These are phyloP conservation scores for Hylodesmum podocarpum DNA, from an alignment of 306 rosid species.

Conservation along the genomic window DNA sequence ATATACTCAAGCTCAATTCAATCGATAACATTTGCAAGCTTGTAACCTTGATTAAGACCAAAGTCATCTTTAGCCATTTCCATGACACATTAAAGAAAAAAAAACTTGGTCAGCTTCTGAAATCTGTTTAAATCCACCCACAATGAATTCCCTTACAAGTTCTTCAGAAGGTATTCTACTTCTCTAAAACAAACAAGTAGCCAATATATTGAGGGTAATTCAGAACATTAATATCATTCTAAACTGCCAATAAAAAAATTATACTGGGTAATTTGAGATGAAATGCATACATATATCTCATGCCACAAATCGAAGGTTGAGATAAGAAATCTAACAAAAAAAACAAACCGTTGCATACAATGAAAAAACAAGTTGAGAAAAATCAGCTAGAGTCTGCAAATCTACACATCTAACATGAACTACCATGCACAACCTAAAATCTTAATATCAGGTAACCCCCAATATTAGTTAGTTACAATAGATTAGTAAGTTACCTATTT, in stretches of 20 bases:
- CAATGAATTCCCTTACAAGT: neutral
- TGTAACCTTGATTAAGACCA: neutral
- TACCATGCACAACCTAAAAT: neutral
- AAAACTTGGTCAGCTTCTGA: neutral
- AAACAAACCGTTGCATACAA: neutral
- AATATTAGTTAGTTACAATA: no score
- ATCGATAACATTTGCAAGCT: neutral
- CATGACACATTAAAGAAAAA: neutral
- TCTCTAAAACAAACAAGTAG: neutral
- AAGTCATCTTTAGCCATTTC: neutral
- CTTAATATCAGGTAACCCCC: no score
- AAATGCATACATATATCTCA: neutral
- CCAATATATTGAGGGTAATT: neutral
- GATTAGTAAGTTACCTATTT: no score
- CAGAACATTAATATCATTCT: neutral
- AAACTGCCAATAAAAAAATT: constrained; percentile 8
- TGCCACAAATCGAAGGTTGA: neutral
- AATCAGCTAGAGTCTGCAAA: neutral
- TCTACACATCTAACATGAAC: constrained; percentile 5
- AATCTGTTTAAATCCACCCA: neutral
- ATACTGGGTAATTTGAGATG: neutral
- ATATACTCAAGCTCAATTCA: neutral
- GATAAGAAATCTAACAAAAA: neutral
- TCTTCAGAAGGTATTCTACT: neutral
- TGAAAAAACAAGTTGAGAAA: neutral